These are phyloP conservation scores for Aciculoconidium aculeatum DNA, from an alignment of 805 yeast genomes.

Conservation along the genomic window DNA sequence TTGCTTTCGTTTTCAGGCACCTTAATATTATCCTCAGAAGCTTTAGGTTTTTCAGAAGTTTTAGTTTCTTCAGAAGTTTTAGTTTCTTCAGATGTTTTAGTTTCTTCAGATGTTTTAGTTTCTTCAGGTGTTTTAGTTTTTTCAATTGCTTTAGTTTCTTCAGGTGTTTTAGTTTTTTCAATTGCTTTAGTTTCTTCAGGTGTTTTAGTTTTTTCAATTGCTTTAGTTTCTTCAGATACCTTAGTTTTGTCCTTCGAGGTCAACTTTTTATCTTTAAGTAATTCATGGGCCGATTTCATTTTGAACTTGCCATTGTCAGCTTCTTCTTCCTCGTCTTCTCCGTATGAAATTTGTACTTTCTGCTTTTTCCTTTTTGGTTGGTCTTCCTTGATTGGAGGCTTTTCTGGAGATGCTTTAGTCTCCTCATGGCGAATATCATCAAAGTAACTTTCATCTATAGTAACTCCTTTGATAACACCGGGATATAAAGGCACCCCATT, in stretches of 20 bases:
- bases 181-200: too few species aligned
- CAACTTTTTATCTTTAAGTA: conserved; percentile 18
- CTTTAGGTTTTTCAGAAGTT: conserved; percentile 1
- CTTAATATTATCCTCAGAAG: conserved; percentile 3
- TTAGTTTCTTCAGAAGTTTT: too few species aligned
- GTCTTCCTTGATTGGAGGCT: conserved; percentile 7
- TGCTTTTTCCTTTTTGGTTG: conserved; percentile 21
- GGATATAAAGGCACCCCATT: conserved; percentile 49
- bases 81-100: too few species aligned
- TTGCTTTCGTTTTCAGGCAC: conserved; percentile 9
- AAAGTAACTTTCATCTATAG: conserved; percentile 45
- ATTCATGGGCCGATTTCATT: conserved; percentile 41
- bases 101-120: too few species aligned
- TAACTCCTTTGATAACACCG: conserved; percentile 32
- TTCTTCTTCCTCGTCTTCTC: conserved; percentile 31
- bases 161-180: too few species aligned
- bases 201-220: too few species aligned
- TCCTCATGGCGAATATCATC: too few species aligned
- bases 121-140: too few species aligned
- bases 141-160: too few species aligned
- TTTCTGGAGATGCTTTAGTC: conserved; percentile 2
- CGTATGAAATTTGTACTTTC: conserved; percentile 29
- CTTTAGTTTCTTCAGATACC: conserved; percentile 3
- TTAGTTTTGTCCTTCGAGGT: conserved; percentile 1
- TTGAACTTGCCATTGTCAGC: conserved; percentile 26